Percentiles rank a stretch among this genome's conserved stretches.
phyloP scores from a whole-genome alignment of 2,329 filamentous ascomycete species.

The Cercospora sp. region DNA sequence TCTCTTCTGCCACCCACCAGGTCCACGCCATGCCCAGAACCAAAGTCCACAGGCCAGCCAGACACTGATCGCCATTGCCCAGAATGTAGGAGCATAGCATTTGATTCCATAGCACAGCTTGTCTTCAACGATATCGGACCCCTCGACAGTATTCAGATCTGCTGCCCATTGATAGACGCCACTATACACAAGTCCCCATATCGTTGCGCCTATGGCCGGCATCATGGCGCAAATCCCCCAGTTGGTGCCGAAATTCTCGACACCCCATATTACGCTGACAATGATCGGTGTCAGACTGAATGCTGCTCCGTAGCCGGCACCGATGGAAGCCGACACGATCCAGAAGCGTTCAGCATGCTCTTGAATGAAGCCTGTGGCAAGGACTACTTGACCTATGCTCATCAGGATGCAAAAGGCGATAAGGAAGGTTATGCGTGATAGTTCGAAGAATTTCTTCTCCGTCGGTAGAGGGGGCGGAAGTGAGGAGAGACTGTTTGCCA shows the following conservation, averaged over 20 bases:
- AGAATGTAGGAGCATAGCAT: constrained; percentile 82
- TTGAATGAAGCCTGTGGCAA: constrained; percentile 75
- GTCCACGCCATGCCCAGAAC: constrained; percentile 78
- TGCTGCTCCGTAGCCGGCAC: constrained; percentile 91
- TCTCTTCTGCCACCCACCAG: constrained; percentile 70
- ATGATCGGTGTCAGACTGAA: constrained; percentile 79
- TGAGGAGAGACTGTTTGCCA: constrained; percentile 45
- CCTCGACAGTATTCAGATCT: constrained; percentile 40
- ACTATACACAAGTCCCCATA: constrained; percentile 91
- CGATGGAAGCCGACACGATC: constrained; percentile 79
- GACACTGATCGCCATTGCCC: constrained; percentile 79
- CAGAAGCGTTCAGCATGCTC: constrained; percentile 78
- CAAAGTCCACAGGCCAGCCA: constrained; percentile 74
- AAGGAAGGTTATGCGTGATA: constrained; percentile 80
- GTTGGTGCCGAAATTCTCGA: constrained; percentile 97
- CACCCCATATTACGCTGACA: constrained; percentile 92
- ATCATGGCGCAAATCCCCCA: constrained; percentile 95
- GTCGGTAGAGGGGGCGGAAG: constrained; percentile 29
- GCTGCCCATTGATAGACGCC: constrained; percentile 72
- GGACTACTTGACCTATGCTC: constrained; percentile 70
- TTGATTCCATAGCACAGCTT: constrained; percentile 75
- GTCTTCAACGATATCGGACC: constrained; percentile 41
- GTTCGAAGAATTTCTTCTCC: constrained; percentile 47
- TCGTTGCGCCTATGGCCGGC: constrained; percentile 80
- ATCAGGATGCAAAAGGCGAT: constrained; percentile 72